Conservation (phyloP, 208 protist species). For the Balamuthia mandrillaris region DNA sequence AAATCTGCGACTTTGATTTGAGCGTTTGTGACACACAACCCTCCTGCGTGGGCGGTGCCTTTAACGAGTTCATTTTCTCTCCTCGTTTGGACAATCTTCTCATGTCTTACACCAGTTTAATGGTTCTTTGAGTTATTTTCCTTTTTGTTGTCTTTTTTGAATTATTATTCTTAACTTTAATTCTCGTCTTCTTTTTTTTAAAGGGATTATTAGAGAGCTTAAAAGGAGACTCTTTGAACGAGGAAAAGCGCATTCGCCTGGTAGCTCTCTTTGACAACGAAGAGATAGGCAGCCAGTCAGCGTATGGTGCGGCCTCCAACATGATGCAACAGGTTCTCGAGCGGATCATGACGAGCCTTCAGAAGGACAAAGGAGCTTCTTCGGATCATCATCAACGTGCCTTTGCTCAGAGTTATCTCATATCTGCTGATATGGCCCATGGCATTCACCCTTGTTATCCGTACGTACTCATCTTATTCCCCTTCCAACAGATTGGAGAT, state of each 20-base stretch:
- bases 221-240: slow-evolving; percentile 27
- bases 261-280: slow-evolving; percentile 79
- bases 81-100: slow-evolving; percentile 92
- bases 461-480: not conserved
- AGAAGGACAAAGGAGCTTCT: not conserved
- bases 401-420: slow-evolving; percentile 83
- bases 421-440: slow-evolving; percentile 94
- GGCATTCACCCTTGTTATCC: slow-evolving; percentile 93
- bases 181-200: not conserved
- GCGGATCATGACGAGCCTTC: slow-evolving; percentile 28
- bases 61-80: slow-evolving; percentile 92
- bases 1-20: slow-evolving; percentile 94
- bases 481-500: not conserved
- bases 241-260: slow-evolving; percentile 81
- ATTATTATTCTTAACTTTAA: not conserved
- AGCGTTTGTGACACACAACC: slow-evolving; percentile 88
- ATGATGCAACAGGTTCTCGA: slow-evolving; percentile 44
- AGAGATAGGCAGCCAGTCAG: slow-evolving; percentile 66
- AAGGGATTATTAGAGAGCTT: slow-evolving; percentile 28
- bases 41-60: slow-evolving; percentile 81
- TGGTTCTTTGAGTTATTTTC: not conserved
- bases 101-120: slow-evolving; percentile 86
- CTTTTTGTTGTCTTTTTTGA: too few species aligned
- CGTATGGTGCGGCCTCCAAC: slow-evolving; percentile 62
- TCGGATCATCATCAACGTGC: slow-evolving; percentile 55